These are phyloP conservation scores for Tuctoria greenei DNA, from an alignment of 176 grass and related monocot species.

Conservation along the genomic window DNA sequence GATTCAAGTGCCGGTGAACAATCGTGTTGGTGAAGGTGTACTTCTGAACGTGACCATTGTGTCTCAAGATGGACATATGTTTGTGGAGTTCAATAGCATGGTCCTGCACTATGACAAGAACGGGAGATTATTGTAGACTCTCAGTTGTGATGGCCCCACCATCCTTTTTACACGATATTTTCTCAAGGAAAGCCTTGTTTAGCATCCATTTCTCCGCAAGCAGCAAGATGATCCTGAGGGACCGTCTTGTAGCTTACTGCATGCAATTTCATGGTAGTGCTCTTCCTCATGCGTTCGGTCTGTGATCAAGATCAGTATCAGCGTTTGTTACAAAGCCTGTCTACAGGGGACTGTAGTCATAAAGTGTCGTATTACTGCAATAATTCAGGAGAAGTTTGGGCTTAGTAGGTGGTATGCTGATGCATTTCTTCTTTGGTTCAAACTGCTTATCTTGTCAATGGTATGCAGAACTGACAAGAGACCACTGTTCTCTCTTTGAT, in stretches of 20 bases:
- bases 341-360: background rate
- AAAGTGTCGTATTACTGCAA: background rate
- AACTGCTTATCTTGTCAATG: background rate
- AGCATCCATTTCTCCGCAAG: background rate
- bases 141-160: background rate
- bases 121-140: background rate
- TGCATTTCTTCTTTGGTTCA: background rate
- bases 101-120: background rate
- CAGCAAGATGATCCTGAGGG: background rate
- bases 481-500: background rate
- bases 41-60: background rate
- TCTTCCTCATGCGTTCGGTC: background rate
- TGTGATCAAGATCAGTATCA: background rate
- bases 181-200: constrained; percentile 24
- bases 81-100: background rate
- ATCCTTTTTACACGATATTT: background rate
- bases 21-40: background rate
- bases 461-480: background rate
- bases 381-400: background rate
- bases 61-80: constrained; percentile 3
- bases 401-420: background rate
- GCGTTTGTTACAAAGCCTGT: background rate
- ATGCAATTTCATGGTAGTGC: background rate
- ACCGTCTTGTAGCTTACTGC: background rate
- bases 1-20: background rate